phyloP scores from a whole-genome alignment of 148 eudicot species.

The Camellia granthamiana region DNA sequence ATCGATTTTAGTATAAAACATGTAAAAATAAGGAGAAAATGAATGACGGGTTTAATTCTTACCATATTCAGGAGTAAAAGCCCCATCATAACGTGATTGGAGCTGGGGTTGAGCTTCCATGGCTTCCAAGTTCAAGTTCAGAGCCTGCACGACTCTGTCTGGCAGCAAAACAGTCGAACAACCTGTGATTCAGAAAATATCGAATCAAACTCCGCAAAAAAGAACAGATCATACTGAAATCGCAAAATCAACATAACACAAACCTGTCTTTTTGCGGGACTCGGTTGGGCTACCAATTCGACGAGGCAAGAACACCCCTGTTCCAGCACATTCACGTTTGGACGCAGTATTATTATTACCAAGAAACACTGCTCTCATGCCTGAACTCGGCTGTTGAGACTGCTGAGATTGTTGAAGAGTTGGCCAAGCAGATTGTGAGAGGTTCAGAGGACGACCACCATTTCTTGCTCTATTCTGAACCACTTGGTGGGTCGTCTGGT shows the following conservation, averaged over 20 bases:
- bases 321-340: slow-evolving; percentile 51
- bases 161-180: slow-evolving; percentile 47
- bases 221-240: too few species aligned
- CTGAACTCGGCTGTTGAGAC: slow-evolving; percentile 26
- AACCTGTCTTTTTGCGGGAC: slow-evolving; percentile 46
- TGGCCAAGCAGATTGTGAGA: slow-evolving; percentile 60
- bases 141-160: slow-evolving; percentile 50
- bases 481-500: slow-evolving; percentile 13
- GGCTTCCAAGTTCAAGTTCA: slow-evolving; percentile 41
- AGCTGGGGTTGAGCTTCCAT: slow-evolving; percentile 23
- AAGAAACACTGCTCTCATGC: slow-evolving; percentile 39
- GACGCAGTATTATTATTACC: slow-evolving; percentile 29
- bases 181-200: slow-evolving; percentile 13
- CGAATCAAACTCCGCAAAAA: neutral
- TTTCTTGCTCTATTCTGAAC: slow-evolving; percentile 21
- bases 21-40: neutral
- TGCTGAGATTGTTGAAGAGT: slow-evolving; percentile 44
- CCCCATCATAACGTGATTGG: slow-evolving; percentile 9
- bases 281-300: slow-evolving; percentile 27
- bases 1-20: neutral
- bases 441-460: slow-evolving; percentile 25
- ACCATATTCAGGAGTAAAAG: slow-evolving; percentile 21
- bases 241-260: neutral
- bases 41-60: neutral
- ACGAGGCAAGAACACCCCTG: slow-evolving; percentile 77